Conservation (phyloP, 2,329 filamentous ascomycete species). For the Trichoderma sp. region DNA sequence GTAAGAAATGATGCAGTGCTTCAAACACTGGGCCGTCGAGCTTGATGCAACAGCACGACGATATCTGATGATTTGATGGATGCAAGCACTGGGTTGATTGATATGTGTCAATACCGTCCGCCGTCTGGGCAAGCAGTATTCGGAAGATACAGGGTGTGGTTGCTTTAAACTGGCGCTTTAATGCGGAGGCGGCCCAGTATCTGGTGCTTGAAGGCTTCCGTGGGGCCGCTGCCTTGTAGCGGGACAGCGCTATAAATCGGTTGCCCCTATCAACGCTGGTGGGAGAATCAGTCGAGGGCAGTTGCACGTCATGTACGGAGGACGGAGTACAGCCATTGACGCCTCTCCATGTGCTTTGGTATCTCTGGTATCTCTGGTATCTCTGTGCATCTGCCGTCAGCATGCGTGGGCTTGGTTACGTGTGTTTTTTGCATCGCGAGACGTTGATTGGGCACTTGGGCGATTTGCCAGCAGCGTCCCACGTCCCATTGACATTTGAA, state of each 20-base stretch:
- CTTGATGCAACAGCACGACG: not conserved
- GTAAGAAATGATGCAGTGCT: not conserved
- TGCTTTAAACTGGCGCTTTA: not conserved
- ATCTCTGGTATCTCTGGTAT: not conserved
- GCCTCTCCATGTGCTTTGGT: not conserved
- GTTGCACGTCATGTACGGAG: too few species aligned
- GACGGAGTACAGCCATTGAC: not conserved
- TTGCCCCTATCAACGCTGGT: constrained; percentile 10
- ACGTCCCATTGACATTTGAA: too few species aligned
- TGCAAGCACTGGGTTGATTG: not conserved
- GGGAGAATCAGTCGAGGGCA: not conserved
- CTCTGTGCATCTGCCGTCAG: not conserved
- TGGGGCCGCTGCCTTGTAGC: constrained; percentile 5
- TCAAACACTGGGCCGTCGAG: not conserved
- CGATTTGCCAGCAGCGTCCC: too few species aligned
- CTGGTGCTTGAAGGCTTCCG: not conserved
- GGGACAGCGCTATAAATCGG: not conserved
- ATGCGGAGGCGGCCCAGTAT: constrained; percentile 8
- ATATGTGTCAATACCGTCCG: not conserved
- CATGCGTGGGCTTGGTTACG: not conserved
- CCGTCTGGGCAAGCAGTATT: not conserved
- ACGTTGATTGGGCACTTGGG: too few species aligned
- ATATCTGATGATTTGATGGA: not conserved
- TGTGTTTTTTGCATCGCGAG: too few species aligned
- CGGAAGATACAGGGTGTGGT: not conserved